These are phyloP conservation scores for Colletotrichum navitas DNA, from an alignment of 2,329 filamentous ascomycete genomes.

Conservation along the genomic window DNA sequence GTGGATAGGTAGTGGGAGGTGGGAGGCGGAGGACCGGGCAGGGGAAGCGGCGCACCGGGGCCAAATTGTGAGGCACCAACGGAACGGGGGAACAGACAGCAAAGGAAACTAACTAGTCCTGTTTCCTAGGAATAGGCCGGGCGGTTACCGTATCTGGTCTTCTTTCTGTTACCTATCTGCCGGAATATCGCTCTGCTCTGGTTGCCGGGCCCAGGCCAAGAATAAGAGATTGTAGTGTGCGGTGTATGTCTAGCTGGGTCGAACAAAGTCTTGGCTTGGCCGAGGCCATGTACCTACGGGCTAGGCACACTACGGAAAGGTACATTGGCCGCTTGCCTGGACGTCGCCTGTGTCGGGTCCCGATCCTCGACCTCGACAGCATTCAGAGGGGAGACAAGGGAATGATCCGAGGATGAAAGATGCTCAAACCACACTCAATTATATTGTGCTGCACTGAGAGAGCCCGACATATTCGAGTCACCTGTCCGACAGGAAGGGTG, in stretches of 20 bases:
- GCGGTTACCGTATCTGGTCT: not conserved
- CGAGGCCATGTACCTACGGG: not conserved
- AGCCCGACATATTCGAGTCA: not conserved
- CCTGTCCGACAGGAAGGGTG: not conserved
- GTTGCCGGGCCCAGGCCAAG: not conserved
- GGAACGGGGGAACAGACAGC: slow-evolving; percentile 1
- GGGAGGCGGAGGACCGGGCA: not conserved
- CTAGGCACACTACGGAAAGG: not conserved
- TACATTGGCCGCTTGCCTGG: not conserved
- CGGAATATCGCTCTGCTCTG: not conserved
- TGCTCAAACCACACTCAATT: not conserved
- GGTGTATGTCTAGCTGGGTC: slow-evolving; percentile 2
- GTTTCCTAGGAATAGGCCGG: not conserved
- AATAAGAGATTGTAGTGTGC: slow-evolving; percentile 25
- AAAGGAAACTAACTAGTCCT: slow-evolving; percentile 7
- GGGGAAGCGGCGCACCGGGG: slow-evolving; percentile 7
- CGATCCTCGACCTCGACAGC: not conserved
- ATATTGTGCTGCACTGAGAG: not conserved
- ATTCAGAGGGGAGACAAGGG: not conserved
- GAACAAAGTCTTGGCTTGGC: slow-evolving; percentile 36
- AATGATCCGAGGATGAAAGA: not conserved
- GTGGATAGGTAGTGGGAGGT: not conserved
- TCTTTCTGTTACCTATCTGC: not conserved
- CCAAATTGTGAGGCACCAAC: slow-evolving; percentile 38
- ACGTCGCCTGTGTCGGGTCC: not conserved